Conservation (phyloP, 2,329 filamentous ascomycete genomes). For the Neoarthrinium moseri region DNA sequence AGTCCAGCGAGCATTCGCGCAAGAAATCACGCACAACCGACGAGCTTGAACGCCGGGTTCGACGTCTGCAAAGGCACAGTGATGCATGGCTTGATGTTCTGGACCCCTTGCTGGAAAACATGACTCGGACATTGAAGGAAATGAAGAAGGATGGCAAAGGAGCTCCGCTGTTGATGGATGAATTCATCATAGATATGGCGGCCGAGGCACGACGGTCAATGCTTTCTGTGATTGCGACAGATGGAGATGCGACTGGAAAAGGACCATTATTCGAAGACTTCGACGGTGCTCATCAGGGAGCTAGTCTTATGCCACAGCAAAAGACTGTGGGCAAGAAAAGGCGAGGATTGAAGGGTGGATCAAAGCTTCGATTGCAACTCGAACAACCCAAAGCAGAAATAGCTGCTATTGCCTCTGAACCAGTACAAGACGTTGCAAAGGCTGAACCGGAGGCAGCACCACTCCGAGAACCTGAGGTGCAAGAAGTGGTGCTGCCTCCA, state of each 20-base stretch:
- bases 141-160: slow-evolving; percentile 14
- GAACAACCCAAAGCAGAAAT: too few species aligned
- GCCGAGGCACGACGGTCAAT: slow-evolving; percentile 8
- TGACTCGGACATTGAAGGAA: slow-evolving; percentile 18
- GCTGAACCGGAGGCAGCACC: too few species aligned
- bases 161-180: slow-evolving; percentile 5
- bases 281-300: slow-evolving; percentile 8
- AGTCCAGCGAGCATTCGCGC: not conserved
- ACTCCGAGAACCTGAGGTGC: too few species aligned
- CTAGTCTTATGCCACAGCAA: too few species aligned
- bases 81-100: slow-evolving; percentile 18
- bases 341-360: too few species aligned
- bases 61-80: slow-evolving; percentile 16
- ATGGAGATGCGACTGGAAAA: not conserved
- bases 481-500: not conserved
- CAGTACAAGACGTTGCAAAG: too few species aligned
- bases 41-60: slow-evolving; percentile 16
- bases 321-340: too few species aligned
- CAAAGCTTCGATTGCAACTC: too few species aligned
- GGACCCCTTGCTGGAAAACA: slow-evolving; percentile 15
- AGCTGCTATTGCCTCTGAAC: too few species aligned
- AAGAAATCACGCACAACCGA: slow-evolving; percentile 1
- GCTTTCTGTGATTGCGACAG: not conserved
- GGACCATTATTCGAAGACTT: slow-evolving; percentile 7
- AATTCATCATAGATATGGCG: slow-evolving; percentile 12